Conservation (phyloP, 768 basidiomycete species). For the Grammothele lineata region DNA sequence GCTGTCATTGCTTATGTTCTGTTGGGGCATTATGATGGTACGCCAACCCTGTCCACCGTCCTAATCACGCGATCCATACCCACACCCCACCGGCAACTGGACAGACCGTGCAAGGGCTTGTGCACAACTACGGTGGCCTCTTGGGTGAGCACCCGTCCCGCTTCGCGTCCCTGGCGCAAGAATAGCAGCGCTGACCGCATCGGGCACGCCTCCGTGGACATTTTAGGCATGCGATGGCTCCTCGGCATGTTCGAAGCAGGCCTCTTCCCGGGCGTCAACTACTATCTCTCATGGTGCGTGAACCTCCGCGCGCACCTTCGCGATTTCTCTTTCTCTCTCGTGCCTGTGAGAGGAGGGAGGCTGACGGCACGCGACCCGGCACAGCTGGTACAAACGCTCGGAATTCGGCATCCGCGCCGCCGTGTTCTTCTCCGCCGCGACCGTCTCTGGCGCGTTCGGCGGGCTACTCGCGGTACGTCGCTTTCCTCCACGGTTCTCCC, state of each 20-base stretch:
- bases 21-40: conserved; percentile 78
- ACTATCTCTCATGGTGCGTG: conserved; percentile 66
- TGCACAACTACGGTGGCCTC: conserved; percentile 64
- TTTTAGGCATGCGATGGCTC: conserved; percentile 62
- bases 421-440: conserved; percentile 57
- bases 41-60: conserved; percentile 3
- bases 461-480: conserved; percentile 61
- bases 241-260: conserved; percentile 73
- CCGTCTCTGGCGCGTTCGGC: conserved; percentile 79
- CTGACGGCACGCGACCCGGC: too few relatives aligned
- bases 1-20: conserved; percentile 68
- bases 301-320: conserved; percentile 1
- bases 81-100: neutral
- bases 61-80: neutral
- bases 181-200: neutral
- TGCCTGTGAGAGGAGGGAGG: too few relatives aligned
- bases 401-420: conserved; percentile 62
- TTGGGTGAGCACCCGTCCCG: conserved; percentile 42
- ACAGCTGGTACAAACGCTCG: conserved; percentile 63
- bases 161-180: too few relatives aligned
- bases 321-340: conserved; percentile 10
- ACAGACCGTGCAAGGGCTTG: conserved; percentile 70
- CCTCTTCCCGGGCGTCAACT: conserved; percentile 50
- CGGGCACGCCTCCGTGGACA: neutral
- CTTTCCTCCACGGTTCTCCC: neutral